phyloP scores from a whole-genome alignment of 2,329 filamentous ascomycete genomes.

The Ceratocystiopsis brevicomis region DNA sequence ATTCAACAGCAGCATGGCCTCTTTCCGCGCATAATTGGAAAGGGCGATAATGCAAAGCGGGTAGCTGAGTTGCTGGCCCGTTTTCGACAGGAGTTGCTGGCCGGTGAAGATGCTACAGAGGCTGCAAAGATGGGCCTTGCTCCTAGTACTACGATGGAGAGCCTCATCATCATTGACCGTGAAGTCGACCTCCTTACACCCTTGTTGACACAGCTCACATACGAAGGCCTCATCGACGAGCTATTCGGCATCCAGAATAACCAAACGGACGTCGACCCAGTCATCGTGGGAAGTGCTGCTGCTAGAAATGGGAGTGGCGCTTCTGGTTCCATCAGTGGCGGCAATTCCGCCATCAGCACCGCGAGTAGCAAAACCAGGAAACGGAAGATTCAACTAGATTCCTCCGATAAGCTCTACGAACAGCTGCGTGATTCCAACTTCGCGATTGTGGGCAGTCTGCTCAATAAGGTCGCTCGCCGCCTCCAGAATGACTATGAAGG shows the following conservation, averaged over 20 bases:
- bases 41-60: constrained; percentile 82
- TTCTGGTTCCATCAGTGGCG: constrained; percentile 10
- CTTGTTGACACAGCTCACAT: constrained; percentile 85
- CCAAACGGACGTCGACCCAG: constrained; percentile 80
- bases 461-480: constrained; percentile 80
- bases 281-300: constrained; percentile 51
- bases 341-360: constrained; percentile 24
- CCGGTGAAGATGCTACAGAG: constrained; percentile 54
- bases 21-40: constrained; percentile 85
- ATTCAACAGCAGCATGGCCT: constrained; percentile 83
- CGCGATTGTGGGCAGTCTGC: constrained; percentile 69
- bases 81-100: constrained; percentile 77
- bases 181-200: constrained; percentile 88
- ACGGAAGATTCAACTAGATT: constrained; percentile 74
- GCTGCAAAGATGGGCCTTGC: constrained; percentile 47
- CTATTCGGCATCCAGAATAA: constrained; percentile 83
- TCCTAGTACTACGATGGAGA: constrained; percentile 76
- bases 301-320: constrained; percentile 15
- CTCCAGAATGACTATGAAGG: constrained; percentile 74
- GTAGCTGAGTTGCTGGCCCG: constrained; percentile 72
- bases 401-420: constrained; percentile 72
- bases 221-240: constrained; percentile 90
- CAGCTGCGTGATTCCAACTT: constrained; percentile 87
- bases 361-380: constrained; percentile 34
- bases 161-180: constrained; percentile 82